Evolutionary conservation across 305 asterid genomes (phyloP).

Genomic region (Fraxinus latifolia): DNA sequence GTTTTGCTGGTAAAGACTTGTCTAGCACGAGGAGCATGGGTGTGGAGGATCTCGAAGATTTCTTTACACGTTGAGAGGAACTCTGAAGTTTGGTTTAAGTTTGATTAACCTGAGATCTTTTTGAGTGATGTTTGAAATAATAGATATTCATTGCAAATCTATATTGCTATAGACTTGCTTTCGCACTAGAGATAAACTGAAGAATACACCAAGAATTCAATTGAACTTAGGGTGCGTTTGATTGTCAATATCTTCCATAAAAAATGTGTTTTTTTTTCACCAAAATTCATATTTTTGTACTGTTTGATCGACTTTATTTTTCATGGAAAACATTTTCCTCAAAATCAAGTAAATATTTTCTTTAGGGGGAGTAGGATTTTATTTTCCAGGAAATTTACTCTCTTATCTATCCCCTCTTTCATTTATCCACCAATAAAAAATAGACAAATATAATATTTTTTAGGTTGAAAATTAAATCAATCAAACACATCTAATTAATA

Average conservation of each 20-base stretch:
- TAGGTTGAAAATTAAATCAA: no score
- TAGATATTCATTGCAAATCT: neutral
- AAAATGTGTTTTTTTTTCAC: neutral
- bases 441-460: no score
- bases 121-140: neutral
- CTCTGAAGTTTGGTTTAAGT: neutral
- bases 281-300: neutral
- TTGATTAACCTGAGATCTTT: neutral
- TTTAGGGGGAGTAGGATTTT: neutral
- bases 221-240: neutral
- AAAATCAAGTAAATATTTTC: neutral
- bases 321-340: neutral
- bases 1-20: slow-evolving; percentile 65
- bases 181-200: neutral
- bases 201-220: neutral
- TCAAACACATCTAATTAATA: neutral
- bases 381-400: neutral
- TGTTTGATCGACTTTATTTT: neutral
- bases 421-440: neutral
- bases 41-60: neutral
- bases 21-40: slow-evolving; percentile 6
- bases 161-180: neutral
- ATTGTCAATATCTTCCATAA: neutral
- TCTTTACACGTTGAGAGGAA: neutral
- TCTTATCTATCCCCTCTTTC: neutral